Base-by-base conservation (phyloP, 1,284 basidiomycete genomes). In the Heterobasidion irregulare region DNA sequence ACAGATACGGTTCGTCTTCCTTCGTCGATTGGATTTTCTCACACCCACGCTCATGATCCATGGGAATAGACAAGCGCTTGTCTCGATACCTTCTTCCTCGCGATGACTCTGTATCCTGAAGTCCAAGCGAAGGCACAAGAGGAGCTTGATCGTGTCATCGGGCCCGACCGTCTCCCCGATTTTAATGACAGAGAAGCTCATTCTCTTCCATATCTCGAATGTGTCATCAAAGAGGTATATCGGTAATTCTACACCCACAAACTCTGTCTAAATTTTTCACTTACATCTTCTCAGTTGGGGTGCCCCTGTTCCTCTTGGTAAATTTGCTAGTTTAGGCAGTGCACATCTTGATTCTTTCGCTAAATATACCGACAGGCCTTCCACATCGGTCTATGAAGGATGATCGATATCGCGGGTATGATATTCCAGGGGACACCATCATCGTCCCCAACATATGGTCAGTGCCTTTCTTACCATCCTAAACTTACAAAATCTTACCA, bases 101-200 rank as follows among this genome's bases (percentile, higher is more conserved):
- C 63, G 34, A 66, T 68, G 65, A 53, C 60, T 18, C 56, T 64
- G 50, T 64, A 68, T 47, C 72, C 72, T 2, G 60, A 64, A 7
- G 65, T 66, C 2, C 65, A 68, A 53, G 62, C 57, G 32, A 69
- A 66, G 56, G 67, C 69, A 2, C 68, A 68, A 45, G 61, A 62
- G 51, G 72, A 74, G 62, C 66, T 73, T 32, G 72, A 72, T 57
- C 50, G 54, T 16, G 66, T 69, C 4, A 65, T 68, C 8, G 65
- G 67, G 48, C 36, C 45, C 16, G 64, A 64, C 38, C 59, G 65
- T 13, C 60, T 70, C 53, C 65, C 67, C 10, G 62, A 62, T 13
- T 61, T 66, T 50, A 60, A 65, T 32, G 70, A 70, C 50, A 62
- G 68, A 45, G 56, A 55, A 0, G 26, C 26, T 26, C 26, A 26